Percentiles rank a stretch among this genome's conserved stretches.
These are phyloP conservation scores for Tuber melanosporum DNA, from an alignment of 495 filamentous ascomycete genomes.

Conservation along the genomic window DNA sequence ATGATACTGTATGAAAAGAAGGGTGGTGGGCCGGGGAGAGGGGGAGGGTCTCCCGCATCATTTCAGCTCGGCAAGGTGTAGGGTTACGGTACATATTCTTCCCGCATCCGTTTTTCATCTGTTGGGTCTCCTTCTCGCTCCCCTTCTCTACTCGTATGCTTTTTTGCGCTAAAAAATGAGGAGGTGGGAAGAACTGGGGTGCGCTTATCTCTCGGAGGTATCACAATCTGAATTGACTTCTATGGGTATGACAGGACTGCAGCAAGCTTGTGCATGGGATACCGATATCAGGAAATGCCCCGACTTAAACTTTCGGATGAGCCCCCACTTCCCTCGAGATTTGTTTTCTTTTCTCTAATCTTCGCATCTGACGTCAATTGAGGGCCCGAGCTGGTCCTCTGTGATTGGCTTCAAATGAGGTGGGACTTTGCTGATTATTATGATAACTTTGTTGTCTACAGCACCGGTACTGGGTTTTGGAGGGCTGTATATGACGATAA, in stretches of 20 bases:
- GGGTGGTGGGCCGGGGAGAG: neutral
- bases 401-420: neutral
- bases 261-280: neutral
- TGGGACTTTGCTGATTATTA: neutral
- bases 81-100: neutral
- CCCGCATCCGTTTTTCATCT: neutral
- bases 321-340: neutral
- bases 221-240: slow-evolving; percentile 1
- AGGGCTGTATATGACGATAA: too few relatives aligned
- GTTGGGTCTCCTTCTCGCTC: neutral
- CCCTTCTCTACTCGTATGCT: neutral
- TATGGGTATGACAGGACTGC: neutral
- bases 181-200: slow-evolving; percentile 1
- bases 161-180: neutral
- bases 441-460: neutral
- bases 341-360: neutral
- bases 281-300: neutral
- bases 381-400: neutral
- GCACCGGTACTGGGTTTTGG: neutral
- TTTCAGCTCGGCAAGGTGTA: neutral
- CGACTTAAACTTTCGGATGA: neutral
- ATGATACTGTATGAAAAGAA: neutral
- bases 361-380: neutral
- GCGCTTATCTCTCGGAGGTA: neutral
- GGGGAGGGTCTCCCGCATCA: neutral